Conservation (phyloP, 2,329 filamentous ascomycete species). For the Hypoxylon sp. region DNA sequence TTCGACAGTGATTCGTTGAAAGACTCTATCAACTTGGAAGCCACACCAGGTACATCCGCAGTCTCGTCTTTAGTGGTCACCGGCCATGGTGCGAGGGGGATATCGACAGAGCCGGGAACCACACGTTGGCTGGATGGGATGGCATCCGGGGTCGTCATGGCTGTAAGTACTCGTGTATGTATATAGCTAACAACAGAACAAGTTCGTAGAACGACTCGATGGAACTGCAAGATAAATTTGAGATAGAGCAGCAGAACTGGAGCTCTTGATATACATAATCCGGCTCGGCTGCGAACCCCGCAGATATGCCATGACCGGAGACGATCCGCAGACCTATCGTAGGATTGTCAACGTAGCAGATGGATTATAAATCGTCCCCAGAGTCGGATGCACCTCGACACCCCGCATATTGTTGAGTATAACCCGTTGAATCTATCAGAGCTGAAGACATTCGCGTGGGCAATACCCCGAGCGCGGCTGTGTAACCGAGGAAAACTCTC, state of each 20-base stretch:
- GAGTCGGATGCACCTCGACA: conserved; percentile 15
- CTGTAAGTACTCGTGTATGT: neutral
- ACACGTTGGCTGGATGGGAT: conserved; percentile 43
- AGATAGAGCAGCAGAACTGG: too few relatives aligned
- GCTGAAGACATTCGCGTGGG: too few relatives aligned
- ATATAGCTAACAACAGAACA: neutral
- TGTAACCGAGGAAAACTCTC: conserved; percentile 3
- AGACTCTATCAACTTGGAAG: conserved; percentile 47
- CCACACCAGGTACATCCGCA: conserved; percentile 49
- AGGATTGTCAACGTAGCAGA: conserved; percentile 15
- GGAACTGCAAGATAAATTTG: neutral
- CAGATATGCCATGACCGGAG: too few relatives aligned
- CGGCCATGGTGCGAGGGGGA: conserved; percentile 54
- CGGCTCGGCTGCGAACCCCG: too few relatives aligned
- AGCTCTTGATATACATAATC: conserved; percentile 5
- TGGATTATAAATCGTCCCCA: conserved; percentile 17
- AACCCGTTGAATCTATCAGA: too few relatives aligned
- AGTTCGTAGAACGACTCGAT: neutral
- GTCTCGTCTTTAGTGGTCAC: conserved; percentile 45
- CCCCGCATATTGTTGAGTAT: conserved; percentile 20
- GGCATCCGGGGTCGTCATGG: conserved; percentile 20
- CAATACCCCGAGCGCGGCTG: conserved; percentile 12
- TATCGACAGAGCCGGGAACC: conserved; percentile 49
- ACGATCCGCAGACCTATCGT: too few relatives aligned
- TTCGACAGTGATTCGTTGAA: conserved; percentile 51